A percentile compares a stretch with the other conserved stretches of the same genome.
Evolutionary conservation across 2,329 filamentous ascomycete species (phyloP).

Genomic region (Penicillium brasilianum): DNA sequence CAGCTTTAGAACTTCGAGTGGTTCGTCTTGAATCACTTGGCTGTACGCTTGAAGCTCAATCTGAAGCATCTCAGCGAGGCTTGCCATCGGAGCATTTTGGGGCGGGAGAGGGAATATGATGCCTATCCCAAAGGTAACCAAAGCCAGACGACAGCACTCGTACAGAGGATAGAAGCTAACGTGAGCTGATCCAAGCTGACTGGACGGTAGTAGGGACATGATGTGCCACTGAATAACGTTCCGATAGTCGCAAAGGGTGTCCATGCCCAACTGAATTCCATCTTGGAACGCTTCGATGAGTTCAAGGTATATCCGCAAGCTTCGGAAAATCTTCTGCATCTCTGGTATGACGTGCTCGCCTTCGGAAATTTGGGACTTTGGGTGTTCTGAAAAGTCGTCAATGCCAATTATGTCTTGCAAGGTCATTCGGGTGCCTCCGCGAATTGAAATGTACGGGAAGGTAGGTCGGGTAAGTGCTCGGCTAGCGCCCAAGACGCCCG

Average conservation of each 20-base stretch:
- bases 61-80: not conserved
- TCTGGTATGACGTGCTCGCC: not conserved
- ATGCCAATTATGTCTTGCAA: not conserved
- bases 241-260: constrained; percentile 13
- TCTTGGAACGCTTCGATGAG: constrained; percentile 11
- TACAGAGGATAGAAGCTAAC: not conserved
- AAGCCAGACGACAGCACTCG: not conserved
- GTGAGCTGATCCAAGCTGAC: constrained; percentile 5
- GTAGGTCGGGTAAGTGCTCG: not conserved
- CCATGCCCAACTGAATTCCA: constrained; percentile 7
- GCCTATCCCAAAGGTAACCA: not conserved
- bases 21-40: not conserved
- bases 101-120: constrained; percentile 1
- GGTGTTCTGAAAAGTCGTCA: not conserved
- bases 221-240: constrained; percentile 17
- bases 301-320: constrained; percentile 8
- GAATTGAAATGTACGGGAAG: not conserved
- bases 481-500: not conserved
- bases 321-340: constrained; percentile 4
- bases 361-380: not conserved
- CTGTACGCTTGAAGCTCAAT: not conserved
- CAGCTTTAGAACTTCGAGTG: not conserved
- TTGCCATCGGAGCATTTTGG: not conserved
- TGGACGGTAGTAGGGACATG: constrained; percentile 13
- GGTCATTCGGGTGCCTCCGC: not conserved